A percentile compares a stretch with the other conserved stretches of the same genome.
These are phyloP conservation scores for Ophiostoma himal-ulmi DNA, from an alignment of 2,329 filamentous ascomycete species.

Conservation along the genomic window DNA sequence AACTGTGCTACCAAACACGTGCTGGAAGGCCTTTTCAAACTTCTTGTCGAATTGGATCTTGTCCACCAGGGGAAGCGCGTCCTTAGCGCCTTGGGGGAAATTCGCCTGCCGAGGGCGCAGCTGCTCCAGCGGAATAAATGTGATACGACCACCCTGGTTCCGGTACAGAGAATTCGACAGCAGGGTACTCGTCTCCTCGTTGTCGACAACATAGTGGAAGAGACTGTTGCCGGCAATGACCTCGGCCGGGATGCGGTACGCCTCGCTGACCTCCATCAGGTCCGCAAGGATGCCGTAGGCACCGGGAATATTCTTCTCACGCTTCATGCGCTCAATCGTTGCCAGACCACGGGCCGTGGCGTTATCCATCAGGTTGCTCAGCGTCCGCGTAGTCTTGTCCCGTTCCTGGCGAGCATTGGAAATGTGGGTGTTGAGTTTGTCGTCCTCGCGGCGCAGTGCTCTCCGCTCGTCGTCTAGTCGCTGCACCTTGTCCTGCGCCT, in stretches of 20 bases:
- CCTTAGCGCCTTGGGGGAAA: conserved; percentile 69
- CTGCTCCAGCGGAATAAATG: conserved; percentile 88
- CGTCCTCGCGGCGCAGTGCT: conserved; percentile 80
- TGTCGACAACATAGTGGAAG: conserved; percentile 95
- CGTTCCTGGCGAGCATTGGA: conserved; percentile 69
- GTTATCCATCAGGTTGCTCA: conserved; percentile 83
- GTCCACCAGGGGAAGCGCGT: conserved; percentile 79
- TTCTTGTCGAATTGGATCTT: conserved; percentile 72
- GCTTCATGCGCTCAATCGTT: conserved; percentile 77
- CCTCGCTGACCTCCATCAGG: conserved; percentile 77
- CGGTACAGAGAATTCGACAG: conserved; percentile 74
- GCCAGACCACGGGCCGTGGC: conserved; percentile 80
- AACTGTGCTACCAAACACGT: conserved; percentile 93
- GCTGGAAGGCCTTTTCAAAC: conserved; percentile 82
- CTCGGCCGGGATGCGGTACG: conserved; percentile 83
- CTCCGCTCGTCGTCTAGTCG: conserved; percentile 81
- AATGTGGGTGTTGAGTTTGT: conserved; percentile 74
- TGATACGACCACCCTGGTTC: conserved; percentile 77
- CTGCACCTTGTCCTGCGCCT: conserved; percentile 72
- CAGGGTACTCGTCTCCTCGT: conserved; percentile 75
- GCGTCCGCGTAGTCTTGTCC: conserved; percentile 66
- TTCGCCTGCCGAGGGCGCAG: conserved; percentile 65
- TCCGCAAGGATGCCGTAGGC: conserved; percentile 92
- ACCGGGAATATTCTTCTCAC: conserved; percentile 71
- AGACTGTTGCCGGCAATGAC: conserved; percentile 87